Evolutionary conservation across 2,329 filamentous ascomycete species (phyloP).

Genomic region (Coniochaeta ligniaria): DNA sequence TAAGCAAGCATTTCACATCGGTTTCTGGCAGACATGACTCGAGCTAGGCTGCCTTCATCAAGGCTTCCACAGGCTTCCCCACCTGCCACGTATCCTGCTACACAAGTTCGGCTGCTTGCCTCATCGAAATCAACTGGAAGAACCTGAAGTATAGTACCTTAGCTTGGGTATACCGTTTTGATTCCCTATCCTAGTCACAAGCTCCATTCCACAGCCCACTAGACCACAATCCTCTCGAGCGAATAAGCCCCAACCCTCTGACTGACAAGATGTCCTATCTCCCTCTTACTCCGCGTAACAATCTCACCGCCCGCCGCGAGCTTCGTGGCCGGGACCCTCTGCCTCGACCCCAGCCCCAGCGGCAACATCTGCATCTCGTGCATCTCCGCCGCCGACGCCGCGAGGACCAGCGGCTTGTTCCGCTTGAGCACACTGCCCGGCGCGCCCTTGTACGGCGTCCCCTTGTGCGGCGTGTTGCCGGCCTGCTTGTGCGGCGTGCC

Average conservation of each 20-base stretch:
- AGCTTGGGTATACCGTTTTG: too few species aligned
- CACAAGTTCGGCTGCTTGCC: too few species aligned
- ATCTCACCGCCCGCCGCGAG: conserved; percentile 64
- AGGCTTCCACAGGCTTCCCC: too few species aligned
- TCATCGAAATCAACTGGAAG: too few species aligned
- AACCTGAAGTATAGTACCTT: too few species aligned
- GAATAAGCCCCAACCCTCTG: conserved; percentile 78
- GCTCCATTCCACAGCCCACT: conserved; percentile 10
- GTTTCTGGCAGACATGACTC: too few species aligned
- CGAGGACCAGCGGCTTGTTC: conserved; percentile 20
- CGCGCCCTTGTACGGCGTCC: not conserved
- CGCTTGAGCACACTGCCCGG: not conserved
- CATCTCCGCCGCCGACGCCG: conserved; percentile 33
- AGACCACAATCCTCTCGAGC: conserved; percentile 68
- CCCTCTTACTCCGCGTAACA: conserved; percentile 59
- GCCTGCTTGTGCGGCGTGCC: too few species aligned
- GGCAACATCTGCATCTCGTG: conserved; percentile 53
- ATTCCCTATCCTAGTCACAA: too few species aligned
- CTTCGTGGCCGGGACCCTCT: conserved; percentile 45
- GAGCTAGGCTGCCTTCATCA: too few species aligned
- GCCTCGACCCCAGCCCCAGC: conserved; percentile 60
- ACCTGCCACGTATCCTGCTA: too few species aligned
- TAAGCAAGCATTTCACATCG: too few species aligned
- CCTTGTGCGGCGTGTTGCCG: not conserved
- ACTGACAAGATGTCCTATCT: conserved; percentile 71